Conservation (phyloP, 352 stramenopile genomes). For the Phytophthora podocarpi region DNA sequence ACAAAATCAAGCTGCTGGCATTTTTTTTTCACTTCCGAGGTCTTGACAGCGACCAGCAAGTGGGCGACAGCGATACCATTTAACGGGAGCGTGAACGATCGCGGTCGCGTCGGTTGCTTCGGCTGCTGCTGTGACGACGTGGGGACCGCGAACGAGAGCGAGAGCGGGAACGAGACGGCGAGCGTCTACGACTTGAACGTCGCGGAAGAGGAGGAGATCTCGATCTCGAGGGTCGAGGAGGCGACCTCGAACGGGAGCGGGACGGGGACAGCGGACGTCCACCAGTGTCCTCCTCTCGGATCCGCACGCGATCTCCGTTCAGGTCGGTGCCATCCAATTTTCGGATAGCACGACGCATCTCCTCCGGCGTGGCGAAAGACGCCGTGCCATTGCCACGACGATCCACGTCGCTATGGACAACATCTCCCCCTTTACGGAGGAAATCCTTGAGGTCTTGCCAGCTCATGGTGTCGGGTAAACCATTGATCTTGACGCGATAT, state of each 20-base stretch:
- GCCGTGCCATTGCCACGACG: constrained; percentile 61
- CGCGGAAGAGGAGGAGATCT: constrained; percentile 34
- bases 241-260: constrained; percentile 27
- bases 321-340: constrained; percentile 59
- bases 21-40: background rate
- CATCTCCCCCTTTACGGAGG: constrained; percentile 57
- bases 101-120: constrained; percentile 29
- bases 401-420: constrained; percentile 73
- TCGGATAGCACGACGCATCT: constrained; percentile 59
- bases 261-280: constrained; percentile 18
- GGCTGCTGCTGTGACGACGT: constrained; percentile 28
- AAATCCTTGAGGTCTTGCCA: constrained; percentile 77
- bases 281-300: constrained; percentile 36
- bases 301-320: constrained; percentile 49
- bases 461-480: constrained; percentile 51
- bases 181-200: constrained; percentile 34
- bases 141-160: constrained; percentile 40
- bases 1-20: constrained; percentile 18
- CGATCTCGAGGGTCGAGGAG: constrained; percentile 20
- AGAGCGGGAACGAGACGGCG: constrained; percentile 39
- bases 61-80: background rate
- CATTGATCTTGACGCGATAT: constrained; percentile 54
- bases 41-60: constrained; percentile 8
- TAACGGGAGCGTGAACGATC: constrained; percentile 33
- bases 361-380: constrained; percentile 65